Evolutionary conservation across 2,329 filamentous ascomycete species (phyloP).

Genomic region (Dothistroma septosporum): DNA sequence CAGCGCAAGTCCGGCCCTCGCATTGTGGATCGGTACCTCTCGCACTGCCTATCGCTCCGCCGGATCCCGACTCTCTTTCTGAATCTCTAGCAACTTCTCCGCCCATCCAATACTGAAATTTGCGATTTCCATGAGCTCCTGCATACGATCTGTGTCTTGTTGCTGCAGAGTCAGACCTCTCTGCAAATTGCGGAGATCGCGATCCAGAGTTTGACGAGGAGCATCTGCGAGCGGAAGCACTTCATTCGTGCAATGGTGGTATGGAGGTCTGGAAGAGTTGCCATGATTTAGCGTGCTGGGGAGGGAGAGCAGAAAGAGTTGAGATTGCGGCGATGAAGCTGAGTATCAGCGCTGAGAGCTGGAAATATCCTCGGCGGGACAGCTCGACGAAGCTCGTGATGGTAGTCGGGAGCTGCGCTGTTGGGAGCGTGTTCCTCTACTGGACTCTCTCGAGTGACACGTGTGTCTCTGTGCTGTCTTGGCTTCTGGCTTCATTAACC

Average conservation of each 20-base stretch:
- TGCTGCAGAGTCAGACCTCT: neutral
- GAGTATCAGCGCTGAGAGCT: neutral
- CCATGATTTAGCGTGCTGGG: neutral
- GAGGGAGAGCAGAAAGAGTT: too few species aligned
- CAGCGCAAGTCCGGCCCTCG: too few species aligned
- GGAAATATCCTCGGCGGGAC: too few species aligned
- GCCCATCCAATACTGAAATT: neutral
- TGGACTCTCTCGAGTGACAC: too few species aligned
- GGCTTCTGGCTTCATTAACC: too few species aligned
- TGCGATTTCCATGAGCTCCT: neutral
- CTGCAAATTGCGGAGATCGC: neutral
- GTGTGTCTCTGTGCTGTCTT: too few species aligned
- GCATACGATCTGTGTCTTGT: neutral
- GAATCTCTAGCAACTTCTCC: neutral
- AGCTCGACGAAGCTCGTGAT: too few species aligned
- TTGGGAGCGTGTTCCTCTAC: too few species aligned
- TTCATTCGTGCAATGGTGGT: neutral
- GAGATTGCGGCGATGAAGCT: neutral
- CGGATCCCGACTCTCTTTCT: neutral
- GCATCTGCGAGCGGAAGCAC: neutral
- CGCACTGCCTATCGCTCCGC: neutral
- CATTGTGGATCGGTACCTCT: too few species aligned
- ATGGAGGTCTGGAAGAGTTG: neutral
- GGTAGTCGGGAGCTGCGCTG: too few species aligned
- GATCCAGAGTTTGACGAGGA: neutral